Evolutionary conservation across 495 filamentous ascomycete species (phyloP).

Genomic region (Glonium stellatum): DNA sequence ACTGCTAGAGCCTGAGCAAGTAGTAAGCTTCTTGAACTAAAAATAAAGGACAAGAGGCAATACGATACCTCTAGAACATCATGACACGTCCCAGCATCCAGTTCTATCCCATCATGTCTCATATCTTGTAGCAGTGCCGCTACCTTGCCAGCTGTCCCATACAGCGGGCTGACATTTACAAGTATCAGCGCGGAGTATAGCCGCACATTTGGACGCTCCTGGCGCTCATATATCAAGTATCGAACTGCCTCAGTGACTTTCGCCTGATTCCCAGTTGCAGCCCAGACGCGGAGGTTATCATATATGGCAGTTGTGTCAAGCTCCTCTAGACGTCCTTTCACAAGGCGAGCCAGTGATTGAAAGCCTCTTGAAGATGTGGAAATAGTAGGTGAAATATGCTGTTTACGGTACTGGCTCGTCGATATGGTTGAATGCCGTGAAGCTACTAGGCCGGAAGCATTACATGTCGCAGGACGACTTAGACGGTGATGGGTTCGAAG

Average conservation of each 20-base stretch:
- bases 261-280: conserved; percentile 26
- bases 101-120: conserved; percentile 49
- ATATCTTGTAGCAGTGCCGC: conserved; percentile 62
- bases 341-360: neutral
- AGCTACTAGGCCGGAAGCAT: neutral
- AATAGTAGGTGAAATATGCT: neutral
- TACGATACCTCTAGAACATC: conserved; percentile 56
- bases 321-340: neutral
- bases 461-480: neutral
- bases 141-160: conserved; percentile 59
- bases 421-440: neutral
- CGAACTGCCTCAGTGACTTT: conserved; percentile 40
- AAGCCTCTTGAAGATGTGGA: neutral
- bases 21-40: conserved; percentile 14
- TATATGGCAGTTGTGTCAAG: conserved; percentile 36
- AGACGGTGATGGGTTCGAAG: neutral
- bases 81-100: conserved; percentile 62
- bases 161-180: conserved; percentile 54
- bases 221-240: conserved; percentile 54
- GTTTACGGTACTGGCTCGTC: neutral
- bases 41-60: neutral
- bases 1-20: conserved; percentile 58
- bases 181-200: conserved; percentile 70
- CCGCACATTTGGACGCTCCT: conserved; percentile 54
- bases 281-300: conserved; percentile 39